These are phyloP conservation scores for Boletales sp. DNA, from an alignment of 768 basidiomycete genomes.

Conservation along the genomic window DNA sequence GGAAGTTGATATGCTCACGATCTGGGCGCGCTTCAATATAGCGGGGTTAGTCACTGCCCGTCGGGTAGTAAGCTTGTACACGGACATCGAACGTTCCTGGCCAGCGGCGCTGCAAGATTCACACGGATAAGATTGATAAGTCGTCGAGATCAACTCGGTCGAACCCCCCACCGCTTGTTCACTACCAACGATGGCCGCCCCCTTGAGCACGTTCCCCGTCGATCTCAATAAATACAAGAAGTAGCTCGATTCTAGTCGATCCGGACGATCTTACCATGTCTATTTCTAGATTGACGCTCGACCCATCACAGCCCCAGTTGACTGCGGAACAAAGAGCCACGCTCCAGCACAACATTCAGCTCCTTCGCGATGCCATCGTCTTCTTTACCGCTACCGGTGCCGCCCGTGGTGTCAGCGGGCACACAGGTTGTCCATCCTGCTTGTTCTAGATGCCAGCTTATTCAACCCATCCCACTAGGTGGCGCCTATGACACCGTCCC, in stretches of 20 bases:
- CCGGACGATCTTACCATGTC: conserved; percentile 4
- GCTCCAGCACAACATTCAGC: conserved; percentile 68
- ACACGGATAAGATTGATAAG: conserved; percentile 26
- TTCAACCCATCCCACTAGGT: conserved; percentile 32
- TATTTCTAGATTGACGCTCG: conserved; percentile 59
- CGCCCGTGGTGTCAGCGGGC: conserved; percentile 83
- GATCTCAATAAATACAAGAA: conserved; percentile 76
- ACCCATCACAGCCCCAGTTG: conserved; percentile 63
- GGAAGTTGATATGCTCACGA: conserved; percentile 3
- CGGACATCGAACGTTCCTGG: conserved; percentile 17
- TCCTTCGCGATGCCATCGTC: conserved; percentile 82
- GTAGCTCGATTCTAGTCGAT: conserved; percentile 31
- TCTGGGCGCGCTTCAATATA: conserved; percentile 5
- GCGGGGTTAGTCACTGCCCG: background rate
- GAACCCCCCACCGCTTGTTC: background rate
- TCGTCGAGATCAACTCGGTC: background rate
- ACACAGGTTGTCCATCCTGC: conserved; percentile 51
- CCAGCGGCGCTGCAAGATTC: conserved; percentile 15
- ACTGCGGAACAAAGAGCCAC: conserved; percentile 56
- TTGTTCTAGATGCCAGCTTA: background rate
- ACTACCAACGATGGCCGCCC: conserved; percentile 36
- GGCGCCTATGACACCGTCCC: conserved; percentile 78
- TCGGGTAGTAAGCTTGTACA: background rate
- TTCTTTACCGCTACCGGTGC: conserved; percentile 84
- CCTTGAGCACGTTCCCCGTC: conserved; percentile 60